Evolutionary conservation across 129 eudicot genomes (phyloP).

Genomic region (Deinandra increscens): DNA sequence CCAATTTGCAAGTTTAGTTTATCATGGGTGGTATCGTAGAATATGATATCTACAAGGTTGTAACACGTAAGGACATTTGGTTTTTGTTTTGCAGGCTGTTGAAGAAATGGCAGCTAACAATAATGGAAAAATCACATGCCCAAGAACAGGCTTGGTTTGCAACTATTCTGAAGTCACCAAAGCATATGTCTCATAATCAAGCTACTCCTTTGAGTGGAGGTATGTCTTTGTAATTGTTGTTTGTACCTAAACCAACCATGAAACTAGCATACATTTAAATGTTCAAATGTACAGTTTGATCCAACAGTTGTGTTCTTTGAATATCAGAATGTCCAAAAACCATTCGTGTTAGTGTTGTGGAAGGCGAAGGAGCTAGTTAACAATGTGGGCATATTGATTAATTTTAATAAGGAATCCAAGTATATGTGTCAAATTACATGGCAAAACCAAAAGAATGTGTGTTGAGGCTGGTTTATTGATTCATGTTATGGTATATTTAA

Average conservation of each 20-base stretch:
- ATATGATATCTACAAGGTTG: no score
- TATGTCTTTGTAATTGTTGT: conserved; percentile 32
- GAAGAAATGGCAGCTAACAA: conserved; percentile 89
- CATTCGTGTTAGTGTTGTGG: background rate
- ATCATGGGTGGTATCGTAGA: no score
- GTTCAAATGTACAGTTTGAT: conserved; percentile 30
- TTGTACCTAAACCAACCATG: conserved; percentile 28
- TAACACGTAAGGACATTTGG: background rate
- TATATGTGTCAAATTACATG: background rate
- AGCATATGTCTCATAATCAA: conserved; percentile 75
- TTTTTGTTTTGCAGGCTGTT: conserved; percentile 60
- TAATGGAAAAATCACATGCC: conserved; percentile 78
- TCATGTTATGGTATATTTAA: no score
- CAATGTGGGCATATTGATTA: background rate
- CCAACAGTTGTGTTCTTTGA: background rate
- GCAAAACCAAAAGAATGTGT: no score
- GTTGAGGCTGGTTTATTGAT: no score
- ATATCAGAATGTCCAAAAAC: background rate
- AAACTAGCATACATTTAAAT: conserved; percentile 24
- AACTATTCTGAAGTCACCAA: conserved; percentile 59
- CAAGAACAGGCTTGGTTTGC: conserved; percentile 71
- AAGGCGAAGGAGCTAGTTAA: background rate
- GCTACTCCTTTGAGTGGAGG: conserved; percentile 15
- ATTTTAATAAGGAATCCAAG: background rate
- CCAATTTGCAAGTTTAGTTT: no score